Evolutionary conservation across 345 rosid species (phyloP), one percentile per base, ranked within the genome.

Genomic region (Rhodamnia argentea): DNA sequence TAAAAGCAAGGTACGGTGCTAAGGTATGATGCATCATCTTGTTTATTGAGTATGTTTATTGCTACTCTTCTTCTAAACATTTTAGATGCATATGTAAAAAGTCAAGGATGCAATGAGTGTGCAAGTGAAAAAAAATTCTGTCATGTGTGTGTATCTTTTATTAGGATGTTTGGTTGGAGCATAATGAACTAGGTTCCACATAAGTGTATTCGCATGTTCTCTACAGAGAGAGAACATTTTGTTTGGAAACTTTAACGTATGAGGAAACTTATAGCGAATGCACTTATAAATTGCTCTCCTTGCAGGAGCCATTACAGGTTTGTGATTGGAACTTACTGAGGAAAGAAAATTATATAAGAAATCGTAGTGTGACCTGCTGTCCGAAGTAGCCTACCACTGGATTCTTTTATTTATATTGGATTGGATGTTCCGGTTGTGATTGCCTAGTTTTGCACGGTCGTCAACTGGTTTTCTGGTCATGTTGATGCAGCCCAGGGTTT

Each of bases 1-100:
- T 98, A 92, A 98, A 98, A 94, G 98, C 94, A 88, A 96, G 93
- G 92, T 98, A 93, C 24, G 99, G 99, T 84, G 99, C 99, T 51
- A 96, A 98, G 99, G 99, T 98, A 96, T 85, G 95, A 82, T 58
- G 84, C 58, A 52, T 84, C 88, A 27, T 86, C 84, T 75, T 40
- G 83, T 52, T 62, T 27, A n/a, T 74, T 58, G 16, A 27, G 40
- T 83, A 53, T 44, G 23, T 29, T 53, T 23, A 53, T 54, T 53
- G 23, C 56, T 83, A 40, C 42, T 83, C 15, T 56, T 83, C 55
- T 83, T 5, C 59, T 52, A 83, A 29, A 52, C 58, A 18, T 52
- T 37, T 53, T 52, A 83, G 24, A 70, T 0, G 2, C 24, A 10
- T 24, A 10, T 37, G 81, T 37, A 37, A 70, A 70, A 37, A 70